These are phyloP conservation scores for Coemansia sp. DNA, from an alignment of 192 early-diverging fungal genomes.

Conservation along the genomic window DNA sequence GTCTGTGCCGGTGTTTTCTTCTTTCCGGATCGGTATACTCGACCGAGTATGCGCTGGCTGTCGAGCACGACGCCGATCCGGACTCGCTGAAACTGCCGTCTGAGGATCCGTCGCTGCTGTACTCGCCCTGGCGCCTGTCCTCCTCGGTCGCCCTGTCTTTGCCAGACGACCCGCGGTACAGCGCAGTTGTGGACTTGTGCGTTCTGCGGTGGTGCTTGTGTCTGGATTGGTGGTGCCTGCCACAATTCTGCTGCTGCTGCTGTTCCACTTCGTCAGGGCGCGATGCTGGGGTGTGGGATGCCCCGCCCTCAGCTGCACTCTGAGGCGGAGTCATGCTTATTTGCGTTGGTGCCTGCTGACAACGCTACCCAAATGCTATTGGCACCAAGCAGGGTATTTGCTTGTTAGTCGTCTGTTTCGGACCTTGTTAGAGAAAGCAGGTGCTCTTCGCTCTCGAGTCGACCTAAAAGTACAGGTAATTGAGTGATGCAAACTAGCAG, in stretches of 20 bases:
- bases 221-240: constrained; percentile 5
- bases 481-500: background rate
- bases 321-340: background rate
- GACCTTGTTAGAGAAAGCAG: background rate
- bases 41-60: constrained; percentile 37
- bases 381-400: too few relatives aligned
- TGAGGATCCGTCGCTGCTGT: constrained; percentile 10
- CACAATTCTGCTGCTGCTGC: constrained; percentile 17
- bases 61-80: constrained; percentile 46
- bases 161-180: constrained; percentile 8
- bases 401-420: too few relatives aligned
- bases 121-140: constrained; percentile 3
- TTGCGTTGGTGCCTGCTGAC: background rate
- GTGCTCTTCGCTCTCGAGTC: background rate
- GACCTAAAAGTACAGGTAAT: background rate
- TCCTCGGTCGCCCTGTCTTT: background rate
- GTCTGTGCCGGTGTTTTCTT: constrained; percentile 30
- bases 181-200: background rate
- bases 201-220: constrained; percentile 16
- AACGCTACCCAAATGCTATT: background rate
- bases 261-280: background rate
- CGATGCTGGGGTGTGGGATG: background rate
- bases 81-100: constrained; percentile 42
- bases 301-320: background rate
- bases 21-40: constrained; percentile 22